Percentiles rank a stretch among this genome's conserved stretches.
phyloP scores from a whole-genome alignment of 2,329 filamentous ascomycete species.

The Pseudogymnoascus sp. region DNA sequence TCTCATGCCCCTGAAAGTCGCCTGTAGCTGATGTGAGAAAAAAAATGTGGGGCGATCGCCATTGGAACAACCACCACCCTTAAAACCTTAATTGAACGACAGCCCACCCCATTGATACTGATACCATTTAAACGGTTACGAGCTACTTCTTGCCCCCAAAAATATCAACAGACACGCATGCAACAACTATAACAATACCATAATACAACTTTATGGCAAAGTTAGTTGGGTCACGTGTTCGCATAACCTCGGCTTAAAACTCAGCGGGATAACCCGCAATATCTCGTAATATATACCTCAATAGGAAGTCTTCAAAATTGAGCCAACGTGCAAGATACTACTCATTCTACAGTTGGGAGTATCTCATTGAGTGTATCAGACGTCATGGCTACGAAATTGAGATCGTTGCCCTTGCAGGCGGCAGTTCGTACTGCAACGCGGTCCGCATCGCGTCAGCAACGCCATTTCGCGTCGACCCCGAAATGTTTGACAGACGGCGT shows the following conservation, averaged over 20 bases:
- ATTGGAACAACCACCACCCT: background rate
- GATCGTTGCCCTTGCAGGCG: background rate
- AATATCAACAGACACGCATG: background rate
- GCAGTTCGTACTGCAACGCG: background rate
- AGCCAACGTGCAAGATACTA: background rate
- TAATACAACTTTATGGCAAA: background rate
- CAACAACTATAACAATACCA: background rate
- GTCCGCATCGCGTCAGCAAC: constrained; percentile 6
- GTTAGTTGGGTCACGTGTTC: background rate
- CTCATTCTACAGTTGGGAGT: background rate
- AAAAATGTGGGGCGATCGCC: background rate
- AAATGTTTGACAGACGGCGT: constrained; percentile 41
- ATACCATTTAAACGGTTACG: background rate
- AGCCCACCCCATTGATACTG: background rate
- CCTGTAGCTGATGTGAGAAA: background rate
- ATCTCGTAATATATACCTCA: background rate
- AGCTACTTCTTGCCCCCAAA: background rate
- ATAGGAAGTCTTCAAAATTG: background rate
- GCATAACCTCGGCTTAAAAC: background rate
- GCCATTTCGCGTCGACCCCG: constrained; percentile 18
- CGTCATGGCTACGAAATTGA: background rate
- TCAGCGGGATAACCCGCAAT: background rate
- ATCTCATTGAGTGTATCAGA: background rate
- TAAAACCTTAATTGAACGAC: background rate
- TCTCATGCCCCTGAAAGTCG: constrained; percentile 1